Conservation (phyloP, 352 stramenopile genomes). For the Globisporangium acanthophoron region DNA sequence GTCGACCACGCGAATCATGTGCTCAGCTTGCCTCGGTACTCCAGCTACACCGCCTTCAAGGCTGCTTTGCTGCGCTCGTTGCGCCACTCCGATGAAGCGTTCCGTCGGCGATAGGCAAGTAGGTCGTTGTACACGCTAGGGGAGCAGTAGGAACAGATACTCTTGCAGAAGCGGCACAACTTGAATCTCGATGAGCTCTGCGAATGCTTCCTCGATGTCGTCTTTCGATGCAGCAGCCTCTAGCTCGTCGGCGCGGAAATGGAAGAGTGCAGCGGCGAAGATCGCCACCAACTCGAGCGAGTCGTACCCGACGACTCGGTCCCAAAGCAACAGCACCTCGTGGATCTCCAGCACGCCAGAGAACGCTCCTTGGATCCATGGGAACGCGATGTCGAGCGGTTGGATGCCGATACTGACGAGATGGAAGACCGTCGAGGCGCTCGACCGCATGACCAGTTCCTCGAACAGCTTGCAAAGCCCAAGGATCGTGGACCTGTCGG, state of each 20-base stretch:
- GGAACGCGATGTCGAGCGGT: constrained; percentile 70
- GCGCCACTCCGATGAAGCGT: constrained; percentile 30
- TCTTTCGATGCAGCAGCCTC: constrained; percentile 33
- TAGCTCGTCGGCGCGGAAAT: constrained; percentile 56
- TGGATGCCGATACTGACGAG: constrained; percentile 49
- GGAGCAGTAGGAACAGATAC: constrained; percentile 52
- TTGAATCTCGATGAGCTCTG: constrained; percentile 64
- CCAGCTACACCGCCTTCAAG: constrained; percentile 45
- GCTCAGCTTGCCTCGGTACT: constrained; percentile 50
- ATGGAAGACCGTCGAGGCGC: constrained; percentile 46
- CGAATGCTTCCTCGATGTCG: constrained; percentile 59
- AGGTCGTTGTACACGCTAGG: constrained; percentile 8
- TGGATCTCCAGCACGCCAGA: constrained; percentile 70
- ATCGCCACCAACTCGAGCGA: constrained; percentile 63
- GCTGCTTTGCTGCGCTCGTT: constrained; percentile 34
- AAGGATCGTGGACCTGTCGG: constrained; percentile 50
- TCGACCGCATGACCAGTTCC: constrained; percentile 46
- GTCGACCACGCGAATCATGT: constrained; percentile 30
- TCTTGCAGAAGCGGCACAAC: constrained; percentile 63
- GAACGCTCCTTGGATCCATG: constrained; percentile 77
- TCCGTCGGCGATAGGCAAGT: constrained; percentile 19
- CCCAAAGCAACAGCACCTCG: constrained; percentile 75
- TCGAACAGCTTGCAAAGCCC: constrained; percentile 75
- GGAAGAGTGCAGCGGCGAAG: constrained; percentile 64
- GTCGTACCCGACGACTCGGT: constrained; percentile 69